Evolutionary conservation across 257 asterid genomes (phyloP).

Genomic region (Pogostemon cablin): DNA sequence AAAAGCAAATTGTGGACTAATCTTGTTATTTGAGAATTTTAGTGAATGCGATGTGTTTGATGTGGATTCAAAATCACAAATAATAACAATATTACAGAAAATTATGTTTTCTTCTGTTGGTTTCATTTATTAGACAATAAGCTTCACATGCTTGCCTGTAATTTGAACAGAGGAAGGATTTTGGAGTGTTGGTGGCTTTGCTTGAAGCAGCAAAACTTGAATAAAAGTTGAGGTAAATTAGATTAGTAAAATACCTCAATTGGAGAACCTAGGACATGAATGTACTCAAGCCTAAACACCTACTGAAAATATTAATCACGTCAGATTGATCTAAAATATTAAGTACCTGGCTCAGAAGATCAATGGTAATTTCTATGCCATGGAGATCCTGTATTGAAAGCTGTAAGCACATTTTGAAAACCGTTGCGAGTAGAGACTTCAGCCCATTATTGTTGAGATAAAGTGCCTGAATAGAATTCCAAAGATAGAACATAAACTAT

Average conservation of each 20-base stretch:
- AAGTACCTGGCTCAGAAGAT: conserved; percentile 72
- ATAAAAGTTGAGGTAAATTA: too few relatives aligned
- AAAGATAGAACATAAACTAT: conserved; percentile 9
- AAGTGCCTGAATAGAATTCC: conserved; percentile 58
- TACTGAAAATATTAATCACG: background rate
- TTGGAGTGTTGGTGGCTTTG: too few relatives aligned
- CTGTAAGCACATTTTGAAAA: conserved; percentile 64
- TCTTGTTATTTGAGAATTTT: too few relatives aligned
- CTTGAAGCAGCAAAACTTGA: too few relatives aligned
- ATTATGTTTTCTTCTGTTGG: too few relatives aligned
- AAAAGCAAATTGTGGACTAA: too few relatives aligned
- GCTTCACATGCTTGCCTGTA: too few relatives aligned
- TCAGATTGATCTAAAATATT: conserved; percentile 26
- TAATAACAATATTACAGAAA: too few relatives aligned
- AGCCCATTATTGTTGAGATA: conserved; percentile 74
- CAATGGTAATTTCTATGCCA: conserved; percentile 78
- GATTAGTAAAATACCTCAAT: background rate
- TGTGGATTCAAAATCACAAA: too few relatives aligned
- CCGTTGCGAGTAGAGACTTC: conserved; percentile 61
- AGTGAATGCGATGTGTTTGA: too few relatives aligned
- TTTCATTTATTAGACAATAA: too few relatives aligned
- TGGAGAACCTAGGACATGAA: background rate
- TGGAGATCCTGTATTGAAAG: conserved; percentile 84
- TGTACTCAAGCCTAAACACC: background rate
- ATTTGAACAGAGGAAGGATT: too few relatives aligned